Conservation (phyloP, 208 protist species). For the Naegleria lovaniensis region DNA sequence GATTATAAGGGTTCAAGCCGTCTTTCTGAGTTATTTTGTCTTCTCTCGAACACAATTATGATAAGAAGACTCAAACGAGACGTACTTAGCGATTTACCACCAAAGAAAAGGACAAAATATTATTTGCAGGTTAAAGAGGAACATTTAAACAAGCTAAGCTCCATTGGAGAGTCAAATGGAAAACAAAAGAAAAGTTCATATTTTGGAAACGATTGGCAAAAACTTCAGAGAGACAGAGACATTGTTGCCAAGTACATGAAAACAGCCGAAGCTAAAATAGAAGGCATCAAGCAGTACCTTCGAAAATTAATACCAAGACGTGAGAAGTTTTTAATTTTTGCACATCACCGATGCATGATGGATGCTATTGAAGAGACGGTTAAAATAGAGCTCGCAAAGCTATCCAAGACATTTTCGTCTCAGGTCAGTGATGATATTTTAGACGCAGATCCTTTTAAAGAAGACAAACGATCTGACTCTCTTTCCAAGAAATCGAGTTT, state of each 20-base stretch:
- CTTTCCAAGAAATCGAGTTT: neutral
- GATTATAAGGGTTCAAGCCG: constrained; percentile 40
- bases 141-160: neutral
- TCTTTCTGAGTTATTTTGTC: constrained; percentile 71
- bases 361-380: neutral
- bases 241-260: neutral
- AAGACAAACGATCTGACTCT: neutral
- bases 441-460: neutral
- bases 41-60: constrained; percentile 73
- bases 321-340: constrained; percentile 19
- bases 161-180: neutral
- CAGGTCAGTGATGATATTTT: neutral
- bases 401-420: neutral
- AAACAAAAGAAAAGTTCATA: neutral
- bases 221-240: neutral
- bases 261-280: neutral
- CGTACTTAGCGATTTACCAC: neutral
- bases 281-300: neutral
- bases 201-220: neutral
- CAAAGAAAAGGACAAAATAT: neutral
- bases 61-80: constrained; percentile 86
- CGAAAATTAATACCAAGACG: neutral
- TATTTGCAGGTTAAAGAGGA: neutral
- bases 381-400: neutral
- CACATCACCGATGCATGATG: neutral